Conservation (phyloP, 2,329 filamentous ascomycete genomes). For the Colletotrichum eleusines region DNA sequence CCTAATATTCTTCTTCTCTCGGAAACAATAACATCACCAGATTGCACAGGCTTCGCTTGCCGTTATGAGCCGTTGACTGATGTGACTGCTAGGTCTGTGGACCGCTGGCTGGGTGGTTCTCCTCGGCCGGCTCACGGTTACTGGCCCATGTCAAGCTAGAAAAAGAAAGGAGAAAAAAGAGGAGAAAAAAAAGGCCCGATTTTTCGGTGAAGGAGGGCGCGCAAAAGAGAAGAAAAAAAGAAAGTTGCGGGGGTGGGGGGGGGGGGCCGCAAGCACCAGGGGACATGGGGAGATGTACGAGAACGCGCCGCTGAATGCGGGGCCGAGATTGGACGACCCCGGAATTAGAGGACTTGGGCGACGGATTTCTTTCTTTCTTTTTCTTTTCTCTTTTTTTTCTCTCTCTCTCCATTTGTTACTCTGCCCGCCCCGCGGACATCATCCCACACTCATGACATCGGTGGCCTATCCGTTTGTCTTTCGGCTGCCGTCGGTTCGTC, state of each 20-base stretch:
- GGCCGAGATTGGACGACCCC: background rate
- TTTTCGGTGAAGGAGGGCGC: no score
- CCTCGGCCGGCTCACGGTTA: background rate
- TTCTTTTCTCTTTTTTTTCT: no score
- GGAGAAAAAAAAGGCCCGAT: background rate
- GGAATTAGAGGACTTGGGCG: background rate
- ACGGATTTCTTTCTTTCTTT: background rate
- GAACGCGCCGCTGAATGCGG: background rate
- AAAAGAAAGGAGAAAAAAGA: background rate
- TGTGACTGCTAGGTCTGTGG: background rate
- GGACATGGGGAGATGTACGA: no score
- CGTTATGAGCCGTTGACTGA: background rate
- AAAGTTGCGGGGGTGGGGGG: no score
- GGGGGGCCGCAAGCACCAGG: no score
- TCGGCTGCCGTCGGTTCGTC: background rate
- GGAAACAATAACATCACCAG: conserved; percentile 37
- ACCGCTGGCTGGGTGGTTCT: background rate
- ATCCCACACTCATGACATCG: background rate
- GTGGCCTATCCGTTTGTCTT: background rate
- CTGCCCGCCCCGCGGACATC: background rate
- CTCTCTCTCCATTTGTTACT: background rate
- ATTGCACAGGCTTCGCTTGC: conserved; percentile 21
- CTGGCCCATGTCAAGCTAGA: background rate
- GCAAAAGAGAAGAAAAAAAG: background rate
- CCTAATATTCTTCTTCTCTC: conserved; percentile 28